Percentiles rank a stretch among this genome's conserved stretches.
phyloP scores from a whole-genome alignment of 441 rosid genomes.

The Cnidoscolus chayamansa region DNA sequence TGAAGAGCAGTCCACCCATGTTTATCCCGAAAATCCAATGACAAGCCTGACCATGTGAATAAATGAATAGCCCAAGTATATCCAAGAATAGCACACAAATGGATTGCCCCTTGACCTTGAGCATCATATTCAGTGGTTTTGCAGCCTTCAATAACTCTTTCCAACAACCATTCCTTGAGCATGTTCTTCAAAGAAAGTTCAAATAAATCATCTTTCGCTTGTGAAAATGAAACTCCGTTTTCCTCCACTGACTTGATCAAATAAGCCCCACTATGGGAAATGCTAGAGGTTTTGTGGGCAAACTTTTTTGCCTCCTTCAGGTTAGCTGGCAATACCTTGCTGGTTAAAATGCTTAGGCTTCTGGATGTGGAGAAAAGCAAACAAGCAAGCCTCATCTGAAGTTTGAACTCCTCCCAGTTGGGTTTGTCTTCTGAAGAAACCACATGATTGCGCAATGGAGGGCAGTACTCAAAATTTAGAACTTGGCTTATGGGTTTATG shows the following conservation, averaged over 20 bases:
- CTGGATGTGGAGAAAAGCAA: slow-evolving; percentile 74
- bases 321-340: slow-evolving; percentile 48
- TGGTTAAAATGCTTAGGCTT: slow-evolving; percentile 50
- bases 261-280: slow-evolving; percentile 58
- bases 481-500: slow-evolving; percentile 76
- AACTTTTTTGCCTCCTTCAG: slow-evolving; percentile 75
- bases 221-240: slow-evolving; percentile 43
- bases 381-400: slow-evolving; percentile 75
- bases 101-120: slow-evolving; percentile 87
- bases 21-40: slow-evolving; percentile 86
- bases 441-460: slow-evolving; percentile 32
- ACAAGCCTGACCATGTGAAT: slow-evolving; percentile 70
- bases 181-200: slow-evolving; percentile 73
- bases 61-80: slow-evolving; percentile 82
- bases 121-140: slow-evolving; percentile 67
- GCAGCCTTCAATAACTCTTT: slow-evolving; percentile 64
- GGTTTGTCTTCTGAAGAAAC: slow-evolving; percentile 48
- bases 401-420: slow-evolving; percentile 69
- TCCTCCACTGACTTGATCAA: slow-evolving; percentile 62
- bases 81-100: slow-evolving; percentile 86
- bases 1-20: slow-evolving; percentile 99
- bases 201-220: slow-evolving; percentile 66
- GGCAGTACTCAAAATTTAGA: slow-evolving; percentile 68
- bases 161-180: slow-evolving; percentile 87
- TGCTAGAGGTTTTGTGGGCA: slow-evolving; percentile 45